phyloP scores from a whole-genome alignment of 305 asterid species.

The Fraxinus albicans region DNA sequence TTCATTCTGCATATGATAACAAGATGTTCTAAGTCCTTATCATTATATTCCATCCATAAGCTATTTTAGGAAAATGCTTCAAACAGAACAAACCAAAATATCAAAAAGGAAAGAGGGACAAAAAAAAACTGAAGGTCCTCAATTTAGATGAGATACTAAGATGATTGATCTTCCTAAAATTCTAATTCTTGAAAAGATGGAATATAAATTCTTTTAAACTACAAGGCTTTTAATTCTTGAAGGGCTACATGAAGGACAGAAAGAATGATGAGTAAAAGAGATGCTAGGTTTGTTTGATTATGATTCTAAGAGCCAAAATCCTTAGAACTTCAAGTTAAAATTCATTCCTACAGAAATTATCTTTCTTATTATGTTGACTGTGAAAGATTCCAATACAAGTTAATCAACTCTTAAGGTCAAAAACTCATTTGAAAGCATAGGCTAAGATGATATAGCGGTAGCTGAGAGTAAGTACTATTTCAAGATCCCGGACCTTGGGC shows the following conservation, averaged over 20 bases:
- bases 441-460: neutral
- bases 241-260: neutral
- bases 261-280: neutral
- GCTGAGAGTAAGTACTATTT: neutral
- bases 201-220: neutral
- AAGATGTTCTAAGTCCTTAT: neutral
- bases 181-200: neutral
- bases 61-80: neutral
- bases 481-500: neutral
- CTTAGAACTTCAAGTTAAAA: neutral
- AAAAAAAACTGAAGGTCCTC: neutral
- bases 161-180: neutral
- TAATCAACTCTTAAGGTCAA: neutral
- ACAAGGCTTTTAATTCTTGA: neutral
- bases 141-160: neutral
- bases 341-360: neutral
- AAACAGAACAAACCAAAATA: neutral
- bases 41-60: neutral
- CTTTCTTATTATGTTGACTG: neutral
- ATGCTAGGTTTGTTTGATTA: neutral
- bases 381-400: neutral
- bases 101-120: neutral
- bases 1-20: constrained; percentile 14
- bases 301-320: neutral
- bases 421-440: constrained; percentile 1